Conservation (phyloP, 208 protist species). For the Dictyostelium gargantuum region DNA sequence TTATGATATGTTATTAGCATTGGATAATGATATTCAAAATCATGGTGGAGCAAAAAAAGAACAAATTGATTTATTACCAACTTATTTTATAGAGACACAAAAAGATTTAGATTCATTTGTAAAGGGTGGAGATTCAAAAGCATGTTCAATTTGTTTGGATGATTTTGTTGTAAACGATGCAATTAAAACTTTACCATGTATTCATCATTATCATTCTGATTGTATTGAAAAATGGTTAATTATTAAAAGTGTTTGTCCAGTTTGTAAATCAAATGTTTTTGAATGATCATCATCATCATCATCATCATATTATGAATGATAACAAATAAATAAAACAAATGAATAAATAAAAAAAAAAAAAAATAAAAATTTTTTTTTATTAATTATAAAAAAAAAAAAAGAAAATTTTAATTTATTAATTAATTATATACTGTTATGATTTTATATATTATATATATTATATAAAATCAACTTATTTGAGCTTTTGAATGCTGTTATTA, state of each 20-base stretch:
- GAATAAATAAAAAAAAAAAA: not conserved
- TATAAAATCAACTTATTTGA: too few species aligned
- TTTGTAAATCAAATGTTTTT: conserved; percentile 37
- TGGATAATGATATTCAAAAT: conserved; percentile 18
- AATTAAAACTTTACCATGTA: conserved; percentile 49
- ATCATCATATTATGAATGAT: too few species aligned
- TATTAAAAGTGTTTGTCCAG: conserved; percentile 59
- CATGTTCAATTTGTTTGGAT: conserved; percentile 63
- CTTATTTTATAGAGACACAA: not conserved
- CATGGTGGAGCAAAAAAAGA: conserved; percentile 39
- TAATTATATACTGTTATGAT: not conserved
- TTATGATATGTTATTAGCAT: conserved; percentile 58
- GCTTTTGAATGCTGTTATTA: too few species aligned
- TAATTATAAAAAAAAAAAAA: not conserved
- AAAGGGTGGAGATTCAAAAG: not conserved
- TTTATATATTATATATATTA: not conserved
- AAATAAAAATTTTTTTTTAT: not conserved
- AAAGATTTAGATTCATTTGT: conserved; percentile 33
- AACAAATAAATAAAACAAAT: not conserved
- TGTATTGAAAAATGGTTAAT: conserved; percentile 66
- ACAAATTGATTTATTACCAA: conserved; percentile 53
- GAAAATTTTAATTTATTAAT: not conserved
- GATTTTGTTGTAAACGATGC: not conserved
- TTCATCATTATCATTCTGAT: conserved; percentile 53
- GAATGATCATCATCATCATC: not conserved